Evolutionary conservation across 148 eudicot species (phyloP), one percentile per base, ranked within the genome.

Genomic region (Chenopodium formosanum): DNA sequence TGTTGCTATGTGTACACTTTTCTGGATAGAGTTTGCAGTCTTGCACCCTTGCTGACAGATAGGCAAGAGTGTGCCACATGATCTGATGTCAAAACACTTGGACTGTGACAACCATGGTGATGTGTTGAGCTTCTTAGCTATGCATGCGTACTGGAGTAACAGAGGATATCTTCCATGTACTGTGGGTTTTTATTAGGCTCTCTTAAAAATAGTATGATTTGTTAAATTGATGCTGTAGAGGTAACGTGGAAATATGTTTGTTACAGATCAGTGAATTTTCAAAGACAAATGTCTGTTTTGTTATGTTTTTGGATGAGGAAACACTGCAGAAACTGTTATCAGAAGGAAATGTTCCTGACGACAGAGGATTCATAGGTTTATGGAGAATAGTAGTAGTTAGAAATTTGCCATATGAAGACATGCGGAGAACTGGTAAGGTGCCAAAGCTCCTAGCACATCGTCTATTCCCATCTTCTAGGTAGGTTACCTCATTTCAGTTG

Each of bases 391-490:
- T 94, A 77, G 85, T 89, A 29, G 97, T 91, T 52, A 94, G 66
- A 84, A 90, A 94, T 83, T 86, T 94, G 82, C 99, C 99, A 27
- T 96, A 91, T 73, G 85, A 86, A 40, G 98, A 96, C 89, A 87
- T 92, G 98, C 89, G 97, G 80, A 94, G 91, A 89, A 92, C 95
- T 83, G 99, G 99, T 83, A 96, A 96, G 88, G 97, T 94, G 91
- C 99, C 99, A 32, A 96, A 96, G 88, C 88, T 96, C 83, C 88
- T 96, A 74, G 92, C 98, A 63, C 99, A 96, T 89, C 98, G 97
- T 76, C 91, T 96, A 82, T 96, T 94, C 77, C 99, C 99, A 79
- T 91, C 91, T 82, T 89, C 99, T 80, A 96, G 95, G 98, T 96
- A 87, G 81, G 67, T 79, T 62, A 32, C 53, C 74, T n/a, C 34